Evolutionary conservation across 768 basidiomycete genomes (phyloP).

Genomic region (Pleurotus sapidus): DNA sequence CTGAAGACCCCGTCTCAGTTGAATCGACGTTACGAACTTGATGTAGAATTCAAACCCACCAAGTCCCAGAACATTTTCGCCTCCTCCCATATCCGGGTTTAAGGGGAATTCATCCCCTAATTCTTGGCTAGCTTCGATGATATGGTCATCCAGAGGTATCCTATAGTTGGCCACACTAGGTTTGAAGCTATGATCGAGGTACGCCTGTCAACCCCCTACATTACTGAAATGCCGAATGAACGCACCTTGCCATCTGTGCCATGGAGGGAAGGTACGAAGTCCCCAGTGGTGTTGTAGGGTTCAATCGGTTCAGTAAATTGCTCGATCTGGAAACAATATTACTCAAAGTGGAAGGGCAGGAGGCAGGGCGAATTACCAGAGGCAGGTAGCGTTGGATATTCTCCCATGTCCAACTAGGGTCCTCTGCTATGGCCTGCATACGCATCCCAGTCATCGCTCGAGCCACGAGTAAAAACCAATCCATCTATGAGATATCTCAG

Average conservation of each 20-base stretch:
- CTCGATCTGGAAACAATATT: slow-evolving; percentile 21
- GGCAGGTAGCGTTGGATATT: slow-evolving; percentile 19
- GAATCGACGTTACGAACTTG: not conserved
- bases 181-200: not conserved
- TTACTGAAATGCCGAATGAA: not conserved
- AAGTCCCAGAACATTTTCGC: slow-evolving; percentile 22
- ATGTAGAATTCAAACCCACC: slow-evolving; percentile 13
- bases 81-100: slow-evolving; percentile 26
- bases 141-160: slow-evolving; percentile 14
- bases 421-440: slow-evolving; percentile 18
- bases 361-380: slow-evolving; percentile 14
- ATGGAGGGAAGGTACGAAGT: slow-evolving; percentile 25
- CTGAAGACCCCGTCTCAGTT: slow-evolving; percentile 1
- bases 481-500: slow-evolving; percentile 7
- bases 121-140: slow-evolving; percentile 20
- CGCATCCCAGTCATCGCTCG: slow-evolving; percentile 21
- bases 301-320: slow-evolving; percentile 21
- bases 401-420: slow-evolving; percentile 27
- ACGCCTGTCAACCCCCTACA: not conserved
- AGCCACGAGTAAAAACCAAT: slow-evolving; percentile 22
- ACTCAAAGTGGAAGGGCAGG: not conserved
- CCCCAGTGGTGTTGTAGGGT: slow-evolving; percentile 22
- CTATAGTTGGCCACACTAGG: slow-evolving; percentile 21
- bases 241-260: slow-evolving; percentile 18
- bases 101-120: slow-evolving; percentile 20